Evolutionary conservation across 441 rosid species (phyloP).

Genomic region (Erysimum cheiri): DNA sequence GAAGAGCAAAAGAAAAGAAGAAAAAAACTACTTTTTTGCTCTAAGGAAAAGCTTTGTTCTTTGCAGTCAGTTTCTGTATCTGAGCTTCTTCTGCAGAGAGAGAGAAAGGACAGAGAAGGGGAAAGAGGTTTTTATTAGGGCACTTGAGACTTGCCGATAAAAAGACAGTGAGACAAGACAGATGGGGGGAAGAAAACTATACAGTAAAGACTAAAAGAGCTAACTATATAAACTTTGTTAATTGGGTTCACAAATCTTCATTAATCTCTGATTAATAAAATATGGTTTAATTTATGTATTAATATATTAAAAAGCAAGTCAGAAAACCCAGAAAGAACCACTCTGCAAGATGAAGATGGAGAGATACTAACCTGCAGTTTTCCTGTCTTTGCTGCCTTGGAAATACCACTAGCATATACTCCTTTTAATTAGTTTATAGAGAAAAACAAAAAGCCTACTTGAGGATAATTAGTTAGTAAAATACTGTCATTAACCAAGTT

Average conservation of each 20-base stretch:
- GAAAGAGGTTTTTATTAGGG: slow-evolving; percentile 52
- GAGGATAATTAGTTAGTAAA: neutral
- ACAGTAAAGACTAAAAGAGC: slow-evolving; percentile 12
- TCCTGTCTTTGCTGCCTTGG: slow-evolving; percentile 50
- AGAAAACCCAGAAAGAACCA: slow-evolving; percentile 45
- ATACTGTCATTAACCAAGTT: too few species aligned
- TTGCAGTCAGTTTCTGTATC: slow-evolving; percentile 47
- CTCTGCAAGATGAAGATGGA: slow-evolving; percentile 45
- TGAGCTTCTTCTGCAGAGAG: slow-evolving; percentile 46
- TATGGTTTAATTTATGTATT: neutral
- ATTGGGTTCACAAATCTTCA: slow-evolving; percentile 31
- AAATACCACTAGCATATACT: slow-evolving; percentile 37
- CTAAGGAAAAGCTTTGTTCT: slow-evolving; percentile 34
- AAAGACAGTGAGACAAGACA: slow-evolving; percentile 76
- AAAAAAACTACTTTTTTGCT: slow-evolving; percentile 3
- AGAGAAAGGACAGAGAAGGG: slow-evolving; percentile 42
- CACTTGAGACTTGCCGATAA: slow-evolving; percentile 53
- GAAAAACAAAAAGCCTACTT: slow-evolving; percentile 17
- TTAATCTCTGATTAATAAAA: slow-evolving; percentile 26
- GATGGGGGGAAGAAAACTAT: slow-evolving; percentile 46
- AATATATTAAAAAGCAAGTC: slow-evolving; percentile 27
- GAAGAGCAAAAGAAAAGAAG: slow-evolving; percentile 37
- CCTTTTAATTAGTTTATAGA: neutral
- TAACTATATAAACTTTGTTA: slow-evolving; percentile 12
- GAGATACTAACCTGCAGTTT: slow-evolving; percentile 51